These are phyloP conservation scores for Lipomyces yamanashiensis DNA, from an alignment of 805 yeast species.

Conservation along the genomic window DNA sequence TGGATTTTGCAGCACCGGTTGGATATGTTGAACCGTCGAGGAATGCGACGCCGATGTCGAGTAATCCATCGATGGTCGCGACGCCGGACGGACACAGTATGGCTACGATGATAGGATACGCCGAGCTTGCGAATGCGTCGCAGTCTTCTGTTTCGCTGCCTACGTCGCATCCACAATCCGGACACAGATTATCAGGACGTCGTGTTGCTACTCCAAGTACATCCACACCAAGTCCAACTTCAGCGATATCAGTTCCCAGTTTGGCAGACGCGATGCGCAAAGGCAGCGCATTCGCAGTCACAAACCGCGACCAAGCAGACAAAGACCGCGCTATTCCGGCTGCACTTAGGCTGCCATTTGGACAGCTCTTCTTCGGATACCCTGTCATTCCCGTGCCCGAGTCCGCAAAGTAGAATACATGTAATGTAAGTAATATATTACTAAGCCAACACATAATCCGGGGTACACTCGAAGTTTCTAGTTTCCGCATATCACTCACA, in stretches of 20 bases:
- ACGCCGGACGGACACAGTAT: slow-evolving; percentile 48
- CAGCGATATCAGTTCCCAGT: slow-evolving; percentile 24
- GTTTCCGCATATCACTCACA: slow-evolving; percentile 18
- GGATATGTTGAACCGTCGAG: slow-evolving; percentile 77
- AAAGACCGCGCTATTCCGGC: slow-evolving; percentile 53
- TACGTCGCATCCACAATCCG: neutral
- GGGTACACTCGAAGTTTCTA: slow-evolving; percentile 31
- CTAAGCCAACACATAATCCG: neutral
- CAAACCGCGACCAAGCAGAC: slow-evolving; percentile 10
- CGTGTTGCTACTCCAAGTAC: slow-evolving; percentile 8
- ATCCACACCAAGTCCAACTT: slow-evolving; percentile 11
- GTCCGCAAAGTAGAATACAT: neutral
- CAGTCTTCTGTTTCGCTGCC: slow-evolving; percentile 20
- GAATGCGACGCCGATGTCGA: slow-evolving; percentile 9
- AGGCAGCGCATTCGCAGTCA: slow-evolving; percentile 36
- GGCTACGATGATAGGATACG: slow-evolving; percentile 75
- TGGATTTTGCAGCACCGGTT: slow-evolving; percentile 98
- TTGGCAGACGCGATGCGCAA: slow-evolving; percentile 31
- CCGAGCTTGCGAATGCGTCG: slow-evolving; percentile 57
- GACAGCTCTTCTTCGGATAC: slow-evolving; percentile 91
- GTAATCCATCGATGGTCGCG: slow-evolving; percentile 19
- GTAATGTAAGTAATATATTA: neutral
- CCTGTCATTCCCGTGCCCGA: slow-evolving; percentile 50
- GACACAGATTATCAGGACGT: slow-evolving; percentile 30
- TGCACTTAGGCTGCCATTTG: slow-evolving; percentile 74